Percentiles rank a stretch among this genome's conserved stretches.
These are phyloP conservation scores for Ambrosiella beaveri DNA, from an alignment of 2,329 filamentous ascomycete species.

Conservation along the genomic window DNA sequence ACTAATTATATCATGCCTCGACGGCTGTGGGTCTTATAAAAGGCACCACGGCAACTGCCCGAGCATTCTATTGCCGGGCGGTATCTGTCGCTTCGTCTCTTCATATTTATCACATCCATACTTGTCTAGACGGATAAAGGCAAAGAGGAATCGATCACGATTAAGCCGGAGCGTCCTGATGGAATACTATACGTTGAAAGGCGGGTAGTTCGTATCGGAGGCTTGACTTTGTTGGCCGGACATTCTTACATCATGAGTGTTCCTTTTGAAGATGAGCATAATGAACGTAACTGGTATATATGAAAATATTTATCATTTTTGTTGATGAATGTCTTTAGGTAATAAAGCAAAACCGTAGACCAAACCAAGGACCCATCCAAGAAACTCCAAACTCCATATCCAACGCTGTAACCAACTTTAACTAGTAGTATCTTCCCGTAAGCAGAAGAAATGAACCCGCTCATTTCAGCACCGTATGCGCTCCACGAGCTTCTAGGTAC, in stretches of 20 bases:
- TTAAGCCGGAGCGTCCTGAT: constrained; percentile 97
- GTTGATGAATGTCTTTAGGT: background rate
- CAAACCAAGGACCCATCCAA: background rate
- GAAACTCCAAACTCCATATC: background rate
- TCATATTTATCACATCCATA: constrained; percentile 1
- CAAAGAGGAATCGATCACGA: constrained; percentile 47
- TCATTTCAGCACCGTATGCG: constrained; percentile 85
- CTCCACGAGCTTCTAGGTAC: constrained; percentile 76
- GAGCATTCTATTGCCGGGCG: constrained; percentile 52
- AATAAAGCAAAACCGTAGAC: background rate
- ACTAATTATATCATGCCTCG: constrained; percentile 27
- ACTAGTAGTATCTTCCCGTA: too few relatives aligned
- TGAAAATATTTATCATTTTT: too few relatives aligned
- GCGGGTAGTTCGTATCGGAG: constrained; percentile 66
- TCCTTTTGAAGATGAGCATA: background rate
- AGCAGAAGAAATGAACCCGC: too few relatives aligned
- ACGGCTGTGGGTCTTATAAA: constrained; percentile 28
- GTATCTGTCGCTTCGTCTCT: constrained; percentile 47
- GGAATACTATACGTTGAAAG: constrained; percentile 63
- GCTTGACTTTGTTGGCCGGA: constrained; percentile 93
- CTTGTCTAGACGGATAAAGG: constrained; percentile 39
- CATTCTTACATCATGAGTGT: constrained; percentile 24
- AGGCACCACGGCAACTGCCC: constrained; percentile 42
- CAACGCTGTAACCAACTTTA: background rate
- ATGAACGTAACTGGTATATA: background rate